Conservation (phyloP, 2,329 filamentous ascomycete genomes). For the Trichophyton rubrum region DNA sequence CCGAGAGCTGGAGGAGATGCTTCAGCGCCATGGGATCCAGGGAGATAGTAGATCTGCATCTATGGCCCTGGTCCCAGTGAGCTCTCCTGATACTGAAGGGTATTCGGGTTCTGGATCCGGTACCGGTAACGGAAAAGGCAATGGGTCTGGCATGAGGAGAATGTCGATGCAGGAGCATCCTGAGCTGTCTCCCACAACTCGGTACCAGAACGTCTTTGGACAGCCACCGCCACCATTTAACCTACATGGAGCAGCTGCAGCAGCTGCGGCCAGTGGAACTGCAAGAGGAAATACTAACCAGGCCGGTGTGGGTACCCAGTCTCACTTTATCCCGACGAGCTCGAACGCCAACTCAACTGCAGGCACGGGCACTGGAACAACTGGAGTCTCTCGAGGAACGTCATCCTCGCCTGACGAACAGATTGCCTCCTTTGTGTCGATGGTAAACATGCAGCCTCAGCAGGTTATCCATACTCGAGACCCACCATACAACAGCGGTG, state of each 20-base stretch:
- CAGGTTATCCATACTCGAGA: not conserved
- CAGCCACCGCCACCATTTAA: conserved; percentile 11
- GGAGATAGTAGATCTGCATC: not conserved
- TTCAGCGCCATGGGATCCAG: not conserved
- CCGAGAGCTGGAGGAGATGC: conserved; percentile 2
- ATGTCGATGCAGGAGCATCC: not conserved
- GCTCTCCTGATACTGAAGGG: not conserved
- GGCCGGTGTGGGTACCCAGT: not conserved
- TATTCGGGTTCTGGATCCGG: not conserved
- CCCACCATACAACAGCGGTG: not conserved
- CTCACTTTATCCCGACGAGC: not conserved
- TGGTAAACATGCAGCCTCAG: not conserved
- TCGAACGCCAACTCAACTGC: not conserved
- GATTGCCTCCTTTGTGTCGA: not conserved
- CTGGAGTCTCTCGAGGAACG: not conserved
- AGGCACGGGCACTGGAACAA: not conserved
- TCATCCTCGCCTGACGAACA: not conserved
- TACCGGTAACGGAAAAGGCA: not conserved
- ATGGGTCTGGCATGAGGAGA: not conserved
- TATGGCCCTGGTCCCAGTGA: not conserved
- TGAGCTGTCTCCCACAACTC: conserved; percentile 1
- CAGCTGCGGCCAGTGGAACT: not conserved
- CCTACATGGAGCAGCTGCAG: not conserved
- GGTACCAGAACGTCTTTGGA: conserved; percentile 10
- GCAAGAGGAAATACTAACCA: not conserved